phyloP scores from a whole-genome alignment of 2,329 filamentous ascomycete genomes.

The Fusarium domesticum region DNA sequence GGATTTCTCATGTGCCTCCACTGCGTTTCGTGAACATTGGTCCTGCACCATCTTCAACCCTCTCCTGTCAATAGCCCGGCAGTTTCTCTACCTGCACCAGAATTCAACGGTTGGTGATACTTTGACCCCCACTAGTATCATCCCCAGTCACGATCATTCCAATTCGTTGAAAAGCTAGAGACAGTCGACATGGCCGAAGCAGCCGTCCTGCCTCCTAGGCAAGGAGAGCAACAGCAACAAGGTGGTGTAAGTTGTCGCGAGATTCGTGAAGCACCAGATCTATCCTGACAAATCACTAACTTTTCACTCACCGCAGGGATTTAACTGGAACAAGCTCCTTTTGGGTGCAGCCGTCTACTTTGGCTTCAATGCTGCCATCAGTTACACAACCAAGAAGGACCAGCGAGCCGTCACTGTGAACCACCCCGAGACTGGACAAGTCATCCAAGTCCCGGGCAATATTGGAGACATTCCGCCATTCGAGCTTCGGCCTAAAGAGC shows the following conservation, averaged over 20 bases:
- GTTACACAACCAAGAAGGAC: constrained; percentile 49
- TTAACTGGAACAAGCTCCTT: constrained; percentile 46
- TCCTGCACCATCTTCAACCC: not conserved
- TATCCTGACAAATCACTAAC: constrained; percentile 7
- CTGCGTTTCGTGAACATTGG: not conserved
- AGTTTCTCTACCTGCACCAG: constrained; percentile 3
- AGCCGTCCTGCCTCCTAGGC: constrained; percentile 24
- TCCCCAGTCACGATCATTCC: not conserved
- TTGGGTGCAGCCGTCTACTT: constrained; percentile 56
- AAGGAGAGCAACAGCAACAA: constrained; percentile 24
- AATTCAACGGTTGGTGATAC: constrained; percentile 9
- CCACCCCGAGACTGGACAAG: constrained; percentile 49
- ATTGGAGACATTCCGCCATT: constrained; percentile 61
- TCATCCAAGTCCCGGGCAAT: constrained; percentile 53
- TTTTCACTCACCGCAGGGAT: constrained; percentile 26
- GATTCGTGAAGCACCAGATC: not conserved
- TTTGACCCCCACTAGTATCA: not conserved
- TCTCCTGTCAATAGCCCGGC: not conserved
- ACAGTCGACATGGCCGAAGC: constrained; percentile 27
- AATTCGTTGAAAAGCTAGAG: not conserved
- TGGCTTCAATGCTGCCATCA: constrained; percentile 57
- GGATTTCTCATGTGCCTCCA: constrained; percentile 14
- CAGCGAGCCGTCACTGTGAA: constrained; percentile 47
- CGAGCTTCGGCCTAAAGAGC: constrained; percentile 57
- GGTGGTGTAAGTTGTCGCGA: constrained; percentile 29